Evolutionary conservation across 345 rosid species (phyloP).

Genomic region (Linum lewisii): DNA sequence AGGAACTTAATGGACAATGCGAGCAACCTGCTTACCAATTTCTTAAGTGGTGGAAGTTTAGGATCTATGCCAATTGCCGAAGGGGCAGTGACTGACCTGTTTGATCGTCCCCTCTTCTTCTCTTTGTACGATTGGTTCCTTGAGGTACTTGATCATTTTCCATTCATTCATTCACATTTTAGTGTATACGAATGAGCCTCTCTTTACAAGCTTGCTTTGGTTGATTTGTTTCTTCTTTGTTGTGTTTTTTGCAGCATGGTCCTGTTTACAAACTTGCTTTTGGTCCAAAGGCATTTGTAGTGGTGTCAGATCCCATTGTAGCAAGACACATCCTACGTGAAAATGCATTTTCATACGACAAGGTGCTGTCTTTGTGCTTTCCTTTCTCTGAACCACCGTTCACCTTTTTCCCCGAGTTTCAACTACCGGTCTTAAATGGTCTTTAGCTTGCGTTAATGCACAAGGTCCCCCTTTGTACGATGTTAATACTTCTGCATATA

Average conservation of each 20-base stretch:
- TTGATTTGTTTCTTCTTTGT: not conserved
- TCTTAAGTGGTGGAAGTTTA: conserved; percentile 70
- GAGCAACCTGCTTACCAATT: conserved; percentile 73
- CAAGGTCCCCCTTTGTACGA: no score
- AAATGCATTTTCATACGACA: conserved; percentile 82
- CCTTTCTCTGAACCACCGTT: not conserved
- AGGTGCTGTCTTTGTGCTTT: conserved; percentile 34
- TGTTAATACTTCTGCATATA: no score
- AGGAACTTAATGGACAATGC: conserved; percentile 70
- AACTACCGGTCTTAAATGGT: not conserved
- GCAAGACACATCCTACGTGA: conserved; percentile 80
- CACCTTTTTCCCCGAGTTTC: not conserved
- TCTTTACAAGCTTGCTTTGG: not conserved
- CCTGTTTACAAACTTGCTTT: conserved; percentile 92
- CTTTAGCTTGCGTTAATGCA: no score
- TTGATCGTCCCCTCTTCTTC: conserved; percentile 75
- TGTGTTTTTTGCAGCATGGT: conserved; percentile 57
- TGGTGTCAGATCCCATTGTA: conserved; percentile 84
- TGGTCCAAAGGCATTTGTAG: conserved; percentile 97
- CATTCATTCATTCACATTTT: not conserved
- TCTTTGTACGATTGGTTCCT: conserved; percentile 83
- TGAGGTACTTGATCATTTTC: conserved; percentile 38
- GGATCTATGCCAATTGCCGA: conserved; percentile 82
- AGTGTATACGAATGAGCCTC: not conserved
- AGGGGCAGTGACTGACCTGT: conserved; percentile 90